A percentile compares a stretch with the other conserved stretches of the same genome.
Conservation (phyloP, 2,329 filamentous ascomycete genomes). For the Aspergillus floridensis region DNA sequence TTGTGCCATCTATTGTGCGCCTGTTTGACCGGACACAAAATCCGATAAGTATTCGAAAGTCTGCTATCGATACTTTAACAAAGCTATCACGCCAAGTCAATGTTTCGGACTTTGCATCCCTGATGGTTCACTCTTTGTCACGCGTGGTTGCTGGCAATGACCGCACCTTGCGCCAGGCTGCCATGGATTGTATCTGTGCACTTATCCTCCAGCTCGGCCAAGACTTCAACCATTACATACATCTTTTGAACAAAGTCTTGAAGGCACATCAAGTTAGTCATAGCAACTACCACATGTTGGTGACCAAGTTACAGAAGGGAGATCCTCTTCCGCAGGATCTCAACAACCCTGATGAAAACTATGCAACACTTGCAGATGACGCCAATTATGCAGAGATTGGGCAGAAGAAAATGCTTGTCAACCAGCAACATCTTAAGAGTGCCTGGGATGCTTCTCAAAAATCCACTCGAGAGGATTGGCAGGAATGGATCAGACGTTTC, state of each 20-base stretch:
- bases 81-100: constrained; percentile 96
- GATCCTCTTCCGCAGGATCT: constrained; percentile 94
- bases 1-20: constrained; percentile 90
- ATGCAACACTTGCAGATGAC: constrained; percentile 75
- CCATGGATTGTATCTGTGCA: constrained; percentile 90
- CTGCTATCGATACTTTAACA: constrained; percentile 90
- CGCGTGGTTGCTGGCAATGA: constrained; percentile 75
- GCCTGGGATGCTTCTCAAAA: constrained; percentile 97
- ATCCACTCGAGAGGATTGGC: constrained; percentile 97
- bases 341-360: constrained; percentile 80
- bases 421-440: constrained; percentile 92
- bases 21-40: constrained; percentile 89
- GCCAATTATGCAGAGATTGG: constrained; percentile 77
- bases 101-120: constrained; percentile 91
- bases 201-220: constrained; percentile 94
- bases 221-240: constrained; percentile 92
- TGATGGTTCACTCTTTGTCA: constrained; percentile 91
- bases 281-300: constrained; percentile 85
- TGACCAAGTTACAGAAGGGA: constrained; percentile 89
- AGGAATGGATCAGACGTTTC: constrained; percentile 96
- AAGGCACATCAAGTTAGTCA: constrained; percentile 78
- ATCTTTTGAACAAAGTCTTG: constrained; percentile 85
- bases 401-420: constrained; percentile 93
- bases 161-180: constrained; percentile 70
- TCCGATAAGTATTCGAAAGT: constrained; percentile 74